Conservation (phyloP, 371 early-diverging fungal species). For the Apophysomyces elegans region DNA sequence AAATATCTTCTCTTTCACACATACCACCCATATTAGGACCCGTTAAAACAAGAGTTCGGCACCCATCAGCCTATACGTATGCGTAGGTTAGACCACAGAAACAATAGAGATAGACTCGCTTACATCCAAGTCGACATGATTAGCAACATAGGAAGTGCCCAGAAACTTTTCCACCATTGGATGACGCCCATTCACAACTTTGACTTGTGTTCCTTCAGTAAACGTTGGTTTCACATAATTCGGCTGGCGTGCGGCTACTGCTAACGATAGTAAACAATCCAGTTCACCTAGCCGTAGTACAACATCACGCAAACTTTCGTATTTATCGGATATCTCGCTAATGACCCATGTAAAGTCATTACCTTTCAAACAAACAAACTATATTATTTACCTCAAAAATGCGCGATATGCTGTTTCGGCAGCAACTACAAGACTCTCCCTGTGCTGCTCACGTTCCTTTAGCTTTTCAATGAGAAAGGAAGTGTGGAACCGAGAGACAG, state of each 20-base stretch:
- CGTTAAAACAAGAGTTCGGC: conserved; percentile 63
- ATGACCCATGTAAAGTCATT: conserved; percentile 1
- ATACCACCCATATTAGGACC: conserved; percentile 95
- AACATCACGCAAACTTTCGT: conserved; percentile 67
- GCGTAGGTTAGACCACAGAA: neutral
- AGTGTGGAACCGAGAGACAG: conserved; percentile 83
- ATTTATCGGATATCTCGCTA: conserved; percentile 63
- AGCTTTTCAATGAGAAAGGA: conserved; percentile 67
- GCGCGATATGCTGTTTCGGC: conserved; percentile 61
- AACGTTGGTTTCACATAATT: conserved; percentile 78
- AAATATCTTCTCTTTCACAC: neutral
- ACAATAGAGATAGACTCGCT: conserved; percentile 6
- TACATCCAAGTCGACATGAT: conserved; percentile 64
- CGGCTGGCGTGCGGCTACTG: conserved; percentile 62
- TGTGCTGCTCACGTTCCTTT: conserved; percentile 71
- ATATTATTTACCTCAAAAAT: conserved; percentile 42
- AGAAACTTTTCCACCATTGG: conserved; percentile 61
- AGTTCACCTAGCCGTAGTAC: conserved; percentile 66
- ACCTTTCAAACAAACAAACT: neutral
- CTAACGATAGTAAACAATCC: conserved; percentile 80
- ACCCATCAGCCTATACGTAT: conserved; percentile 16
- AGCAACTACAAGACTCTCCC: conserved; percentile 68
- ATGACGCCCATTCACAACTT: conserved; percentile 61
- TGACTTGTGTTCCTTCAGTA: conserved; percentile 42
- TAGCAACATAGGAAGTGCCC: conserved; percentile 62